phyloP scores from a whole-genome alignment of 345 rosid genomes.

The Erucastrum elatum region DNA sequence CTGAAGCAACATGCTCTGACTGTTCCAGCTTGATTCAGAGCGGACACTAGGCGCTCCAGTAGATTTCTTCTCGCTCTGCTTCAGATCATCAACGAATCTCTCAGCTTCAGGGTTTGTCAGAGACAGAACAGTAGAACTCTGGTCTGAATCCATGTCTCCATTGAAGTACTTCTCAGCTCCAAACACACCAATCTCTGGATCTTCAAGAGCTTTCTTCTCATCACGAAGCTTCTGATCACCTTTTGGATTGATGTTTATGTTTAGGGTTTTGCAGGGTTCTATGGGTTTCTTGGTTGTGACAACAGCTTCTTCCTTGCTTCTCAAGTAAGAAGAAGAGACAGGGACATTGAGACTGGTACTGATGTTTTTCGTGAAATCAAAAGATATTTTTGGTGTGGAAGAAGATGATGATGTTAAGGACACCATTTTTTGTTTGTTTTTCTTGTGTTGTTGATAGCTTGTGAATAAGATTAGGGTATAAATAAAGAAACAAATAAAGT shows the following conservation, averaged over 20 bases:
- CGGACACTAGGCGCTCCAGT: slow-evolving; percentile 52
- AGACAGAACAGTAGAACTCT: slow-evolving; percentile 43
- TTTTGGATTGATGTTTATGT: slow-evolving; percentile 21
- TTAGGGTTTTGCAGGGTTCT: slow-evolving; percentile 33
- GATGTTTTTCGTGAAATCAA: slow-evolving; percentile 30
- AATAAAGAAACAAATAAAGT: slow-evolving; percentile 23
- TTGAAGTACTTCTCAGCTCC: slow-evolving; percentile 86
- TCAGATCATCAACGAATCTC: slow-evolving; percentile 18
- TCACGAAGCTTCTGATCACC: neutral
- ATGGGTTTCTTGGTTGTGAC: slow-evolving; percentile 42
- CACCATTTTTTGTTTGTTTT: slow-evolving; percentile 4
- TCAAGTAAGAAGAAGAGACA: slow-evolving; percentile 38
- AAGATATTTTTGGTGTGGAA: slow-evolving; percentile 39
- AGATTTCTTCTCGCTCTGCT: slow-evolving; percentile 22
- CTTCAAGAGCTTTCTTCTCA: slow-evolving; percentile 46
- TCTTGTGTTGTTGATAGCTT: neutral
- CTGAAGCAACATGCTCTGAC: slow-evolving; percentile 60
- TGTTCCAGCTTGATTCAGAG: slow-evolving; percentile 75
- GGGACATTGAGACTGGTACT: slow-evolving; percentile 9
- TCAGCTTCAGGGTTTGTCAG: slow-evolving; percentile 31
- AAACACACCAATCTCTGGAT: slow-evolving; percentile 78
- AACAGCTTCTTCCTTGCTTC: slow-evolving; percentile 43
- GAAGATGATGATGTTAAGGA: slow-evolving; percentile 31
- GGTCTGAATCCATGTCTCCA: slow-evolving; percentile 51
- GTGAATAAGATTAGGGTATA: slow-evolving; percentile 15